These are phyloP conservation scores for Hibiscus syriacus DNA, from an alignment of 345 rosid genomes.

Conservation along the genomic window DNA sequence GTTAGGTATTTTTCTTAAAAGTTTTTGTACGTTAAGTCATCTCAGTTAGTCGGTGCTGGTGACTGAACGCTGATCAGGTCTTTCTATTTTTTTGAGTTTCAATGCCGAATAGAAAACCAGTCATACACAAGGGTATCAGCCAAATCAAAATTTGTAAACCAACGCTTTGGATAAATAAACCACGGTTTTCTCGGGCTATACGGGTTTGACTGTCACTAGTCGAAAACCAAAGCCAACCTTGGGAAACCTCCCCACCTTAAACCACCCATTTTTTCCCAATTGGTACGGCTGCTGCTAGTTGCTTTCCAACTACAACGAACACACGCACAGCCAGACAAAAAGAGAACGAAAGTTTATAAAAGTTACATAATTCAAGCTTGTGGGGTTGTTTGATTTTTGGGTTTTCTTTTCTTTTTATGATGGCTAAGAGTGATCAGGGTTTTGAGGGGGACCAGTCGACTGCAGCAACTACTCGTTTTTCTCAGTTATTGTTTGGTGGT, in stretches of 20 bases:
- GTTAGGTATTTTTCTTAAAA: neutral
- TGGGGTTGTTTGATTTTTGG: neutral
- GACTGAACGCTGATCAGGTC: neutral
- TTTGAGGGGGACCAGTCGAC: slow-evolving; percentile 26
- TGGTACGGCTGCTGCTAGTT: slow-evolving; percentile 13
- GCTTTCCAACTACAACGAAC: neutral
- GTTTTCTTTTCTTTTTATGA: slow-evolving; percentile 6
- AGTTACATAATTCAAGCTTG: neutral
- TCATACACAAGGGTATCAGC: neutral
- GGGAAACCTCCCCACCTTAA: slow-evolving; percentile 4
- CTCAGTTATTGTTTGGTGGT: slow-evolving; percentile 53
- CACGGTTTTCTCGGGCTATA: slow-evolving; percentile 82
- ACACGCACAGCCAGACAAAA: neutral
- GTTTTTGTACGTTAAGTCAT: slow-evolving; percentile 1
- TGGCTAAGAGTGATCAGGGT: slow-evolving; percentile 36
- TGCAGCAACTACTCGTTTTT: slow-evolving; percentile 34
- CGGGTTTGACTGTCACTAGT: slow-evolving; percentile 53
- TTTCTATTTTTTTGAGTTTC: neutral
- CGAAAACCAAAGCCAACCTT: slow-evolving; percentile 31
- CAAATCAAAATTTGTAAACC: slow-evolving; percentile 1
- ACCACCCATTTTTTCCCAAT: neutral
- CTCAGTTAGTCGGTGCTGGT: slow-evolving; percentile 14
- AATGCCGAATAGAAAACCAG: neutral
- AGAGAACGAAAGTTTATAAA: neutral
- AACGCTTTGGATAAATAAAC: slow-evolving; percentile 52